phyloP scores from a whole-genome alignment of 2,329 filamentous ascomycete genomes.

The Clonostachys rhizophaga region DNA sequence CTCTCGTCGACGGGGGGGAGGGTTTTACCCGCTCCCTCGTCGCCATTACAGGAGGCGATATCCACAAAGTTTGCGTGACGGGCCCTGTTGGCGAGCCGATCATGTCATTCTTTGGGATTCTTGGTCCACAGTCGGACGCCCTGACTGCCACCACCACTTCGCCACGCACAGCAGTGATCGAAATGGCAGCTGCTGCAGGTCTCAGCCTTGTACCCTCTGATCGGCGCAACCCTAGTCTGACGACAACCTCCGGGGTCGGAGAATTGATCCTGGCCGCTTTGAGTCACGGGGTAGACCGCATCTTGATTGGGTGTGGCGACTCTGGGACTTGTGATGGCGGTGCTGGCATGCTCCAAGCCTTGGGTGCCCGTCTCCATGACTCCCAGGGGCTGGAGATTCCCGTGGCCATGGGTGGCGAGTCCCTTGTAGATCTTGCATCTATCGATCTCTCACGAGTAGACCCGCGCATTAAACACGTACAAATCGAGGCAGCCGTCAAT shows the following conservation, averaged over 20 bases:
- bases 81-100: constrained; percentile 36
- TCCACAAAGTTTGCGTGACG: constrained; percentile 28
- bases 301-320: constrained; percentile 47
- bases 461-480: constrained; percentile 9
- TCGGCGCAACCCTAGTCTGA: constrained; percentile 37
- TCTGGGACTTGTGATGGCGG: constrained; percentile 50
- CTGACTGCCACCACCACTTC: constrained; percentile 1
- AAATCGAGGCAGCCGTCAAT: constrained; percentile 45
- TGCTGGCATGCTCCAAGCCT: constrained; percentile 47
- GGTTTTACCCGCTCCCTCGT: constrained; percentile 43
- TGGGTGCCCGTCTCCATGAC: constrained; percentile 38
- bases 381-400: constrained; percentile 26
- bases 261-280: constrained; percentile 40
- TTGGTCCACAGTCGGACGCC: constrained; percentile 14
- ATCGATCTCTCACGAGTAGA: constrained; percentile 34
- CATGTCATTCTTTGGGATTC: constrained; percentile 39
- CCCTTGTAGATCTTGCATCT: constrained; percentile 24
- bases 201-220: constrained; percentile 39
- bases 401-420: constrained; percentile 30
- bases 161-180: constrained; percentile 36
- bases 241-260: constrained; percentile 47
- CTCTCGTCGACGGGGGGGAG: constrained; percentile 47
- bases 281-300: constrained; percentile 34
- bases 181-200: constrained; percentile 49
- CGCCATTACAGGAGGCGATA: constrained; percentile 29